A percentile compares a stretch with the other conserved stretches of the same genome.
phyloP scores from a whole-genome alignment of 768 basidiomycete species.

The Tulasnella sp. region DNA sequence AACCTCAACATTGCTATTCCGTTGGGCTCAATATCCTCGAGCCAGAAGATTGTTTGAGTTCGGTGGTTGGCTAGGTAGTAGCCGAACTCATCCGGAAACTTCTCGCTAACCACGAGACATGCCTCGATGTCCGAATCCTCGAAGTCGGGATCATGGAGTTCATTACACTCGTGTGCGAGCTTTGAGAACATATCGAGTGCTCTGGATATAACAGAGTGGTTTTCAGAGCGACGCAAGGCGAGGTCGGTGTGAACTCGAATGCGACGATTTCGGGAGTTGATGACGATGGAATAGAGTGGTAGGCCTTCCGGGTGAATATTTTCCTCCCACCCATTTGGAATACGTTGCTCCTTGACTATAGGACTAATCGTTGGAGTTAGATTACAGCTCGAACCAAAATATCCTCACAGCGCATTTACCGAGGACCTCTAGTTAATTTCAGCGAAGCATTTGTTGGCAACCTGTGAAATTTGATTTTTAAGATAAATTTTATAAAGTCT shows the following conservation, averaged over 20 bases:
- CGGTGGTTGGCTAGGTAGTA: neutral
- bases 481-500: neutral
- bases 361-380: neutral
- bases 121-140: neutral
- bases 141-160: neutral
- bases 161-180: neutral
- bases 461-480: neutral
- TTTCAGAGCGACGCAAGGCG: neutral
- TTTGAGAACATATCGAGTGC: neutral
- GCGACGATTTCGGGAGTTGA: neutral
- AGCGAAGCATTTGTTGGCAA: neutral
- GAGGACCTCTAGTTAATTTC: neutral
- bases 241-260: neutral
- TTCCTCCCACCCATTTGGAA: neutral
- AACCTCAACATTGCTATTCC: neutral
- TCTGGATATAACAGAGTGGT: neutral
- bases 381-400: neutral
- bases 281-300: neutral
- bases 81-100: neutral
- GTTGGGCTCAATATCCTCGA: neutral
- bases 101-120: neutral
- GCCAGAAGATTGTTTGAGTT: slow-evolving; percentile 3
- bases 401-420: neutral
- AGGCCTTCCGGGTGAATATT: neutral
- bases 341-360: neutral